A percentile compares a stretch with the other conserved stretches of the same genome.
phyloP scores from a whole-genome alignment of 2,329 filamentous ascomycete species.

The Talaromyces islandicus region DNA sequence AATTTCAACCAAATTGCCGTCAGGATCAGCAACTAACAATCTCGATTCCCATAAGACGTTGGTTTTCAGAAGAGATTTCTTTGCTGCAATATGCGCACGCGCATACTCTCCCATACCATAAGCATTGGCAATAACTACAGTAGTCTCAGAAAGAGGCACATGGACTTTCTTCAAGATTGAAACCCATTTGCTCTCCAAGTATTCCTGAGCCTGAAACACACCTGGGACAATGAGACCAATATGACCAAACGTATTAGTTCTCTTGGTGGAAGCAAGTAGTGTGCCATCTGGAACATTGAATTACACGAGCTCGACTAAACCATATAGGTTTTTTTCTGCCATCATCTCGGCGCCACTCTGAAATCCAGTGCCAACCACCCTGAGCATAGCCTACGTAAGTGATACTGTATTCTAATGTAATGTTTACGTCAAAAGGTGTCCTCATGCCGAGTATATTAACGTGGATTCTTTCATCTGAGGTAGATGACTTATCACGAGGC shows the following conservation, averaged over 20 bases:
- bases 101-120: neutral
- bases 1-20: neutral
- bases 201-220: conserved; percentile 20
- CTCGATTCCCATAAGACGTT: neutral
- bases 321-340: conserved; percentile 20
- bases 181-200: conserved; percentile 1
- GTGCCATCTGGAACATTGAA: conserved; percentile 16
- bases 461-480: conserved; percentile 28
- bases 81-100: neutral
- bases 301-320: conserved; percentile 26
- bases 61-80: neutral
- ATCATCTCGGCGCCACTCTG: conserved; percentile 29
- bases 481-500: conserved; percentile 26
- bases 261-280: conserved; percentile 15
- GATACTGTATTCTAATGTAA: conserved; percentile 23
- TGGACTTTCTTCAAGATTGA: neutral
- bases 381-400: conserved; percentile 32
- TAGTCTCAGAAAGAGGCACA: neutral
- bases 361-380: conserved; percentile 33
- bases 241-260: conserved; percentile 28
- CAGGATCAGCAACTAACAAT: neutral
- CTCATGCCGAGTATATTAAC: conserved; percentile 29
- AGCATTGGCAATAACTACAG: neutral
- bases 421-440: conserved; percentile 2
- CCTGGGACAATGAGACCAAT: conserved; percentile 33